Conservation (phyloP, 31 red algal species). For the Bonnemaisonia californica region DNA sequence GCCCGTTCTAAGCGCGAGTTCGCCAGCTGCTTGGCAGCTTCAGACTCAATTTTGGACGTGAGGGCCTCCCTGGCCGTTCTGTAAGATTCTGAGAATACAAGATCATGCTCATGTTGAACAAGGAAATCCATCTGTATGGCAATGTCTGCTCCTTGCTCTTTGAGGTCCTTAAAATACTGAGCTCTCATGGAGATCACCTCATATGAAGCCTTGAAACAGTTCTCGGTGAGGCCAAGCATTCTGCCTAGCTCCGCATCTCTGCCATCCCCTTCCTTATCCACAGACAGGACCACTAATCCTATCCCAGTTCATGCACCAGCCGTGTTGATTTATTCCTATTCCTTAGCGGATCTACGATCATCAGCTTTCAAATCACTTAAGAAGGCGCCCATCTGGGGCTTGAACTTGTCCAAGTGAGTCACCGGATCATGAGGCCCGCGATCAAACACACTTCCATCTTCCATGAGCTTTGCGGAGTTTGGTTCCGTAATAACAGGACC, state of each 20-base stretch:
- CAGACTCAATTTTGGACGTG: slow-evolving; percentile 3
- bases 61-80: neutral
- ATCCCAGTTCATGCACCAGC: slow-evolving; percentile 17
- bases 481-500: too few relatives aligned
- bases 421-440: slow-evolving; percentile 7
- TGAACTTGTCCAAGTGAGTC: slow-evolving; percentile 24
- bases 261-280: neutral
- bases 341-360: slow-evolving; percentile 12
- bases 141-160: neutral
- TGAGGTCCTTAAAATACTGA: slow-evolving; percentile 12
- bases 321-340: slow-evolving; percentile 30
- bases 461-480: too few relatives aligned
- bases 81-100: neutral
- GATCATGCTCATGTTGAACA: slow-evolving; percentile 17
- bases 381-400: slow-evolving; percentile 11
- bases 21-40: slow-evolving; percentile 7
- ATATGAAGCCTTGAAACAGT: neutral
- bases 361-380: neutral
- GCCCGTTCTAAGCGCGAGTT: neutral
- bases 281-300: neutral
- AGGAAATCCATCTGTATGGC: slow-evolving; percentile 11
- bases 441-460: slow-evolving; percentile 18
- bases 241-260: neutral
- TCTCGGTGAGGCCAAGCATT: neutral
- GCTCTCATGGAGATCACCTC: slow-evolving; percentile 24